phyloP scores from a whole-genome alignment of 345 rosid species.

The Turnera subulata region DNA sequence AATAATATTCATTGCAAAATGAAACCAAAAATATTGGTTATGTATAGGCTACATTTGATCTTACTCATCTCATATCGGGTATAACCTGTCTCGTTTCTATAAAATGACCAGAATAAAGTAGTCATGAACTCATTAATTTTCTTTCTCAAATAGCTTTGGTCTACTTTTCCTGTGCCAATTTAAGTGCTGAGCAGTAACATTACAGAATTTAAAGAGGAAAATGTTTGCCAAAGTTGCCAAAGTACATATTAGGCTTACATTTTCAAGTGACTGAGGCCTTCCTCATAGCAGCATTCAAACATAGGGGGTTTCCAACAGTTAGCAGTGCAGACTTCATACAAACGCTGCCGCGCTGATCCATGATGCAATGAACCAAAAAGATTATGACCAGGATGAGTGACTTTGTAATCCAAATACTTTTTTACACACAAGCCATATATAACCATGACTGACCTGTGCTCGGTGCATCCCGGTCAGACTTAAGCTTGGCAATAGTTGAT shows the following conservation, averaged over 20 bases:
- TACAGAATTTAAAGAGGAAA: too few relatives aligned
- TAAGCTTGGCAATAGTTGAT: conserved; percentile 1
- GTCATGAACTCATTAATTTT: too few relatives aligned
- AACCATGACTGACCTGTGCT: conserved; percentile 21
- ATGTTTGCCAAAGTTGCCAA: too few relatives aligned
- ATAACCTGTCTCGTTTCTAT: too few relatives aligned
- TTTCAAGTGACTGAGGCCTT: conserved; percentile 74
- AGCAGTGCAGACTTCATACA: conserved; percentile 60
- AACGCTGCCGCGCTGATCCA: conserved; percentile 52
- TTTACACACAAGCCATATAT: not conserved
- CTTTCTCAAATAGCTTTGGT: too few relatives aligned
- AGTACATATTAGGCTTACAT: conserved; percentile 38
- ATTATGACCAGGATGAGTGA: conserved; percentile 6
- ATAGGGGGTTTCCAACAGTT: conserved; percentile 68
- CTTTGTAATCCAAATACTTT: not conserved
- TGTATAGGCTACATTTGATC: too few relatives aligned
- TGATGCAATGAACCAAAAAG: conserved; percentile 35
- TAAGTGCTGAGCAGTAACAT: too few relatives aligned
- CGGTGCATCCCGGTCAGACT: conserved; percentile 2
- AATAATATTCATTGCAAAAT: not conserved
- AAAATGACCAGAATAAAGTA: too few relatives aligned
- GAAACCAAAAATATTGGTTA: too few relatives aligned
- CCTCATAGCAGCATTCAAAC: conserved; percentile 65
- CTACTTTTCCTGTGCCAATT: too few relatives aligned
- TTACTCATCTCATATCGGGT: too few relatives aligned